phyloP scores from a whole-genome alignment of 1,284 basidiomycete species.

The Marasmius fiardii region DNA sequence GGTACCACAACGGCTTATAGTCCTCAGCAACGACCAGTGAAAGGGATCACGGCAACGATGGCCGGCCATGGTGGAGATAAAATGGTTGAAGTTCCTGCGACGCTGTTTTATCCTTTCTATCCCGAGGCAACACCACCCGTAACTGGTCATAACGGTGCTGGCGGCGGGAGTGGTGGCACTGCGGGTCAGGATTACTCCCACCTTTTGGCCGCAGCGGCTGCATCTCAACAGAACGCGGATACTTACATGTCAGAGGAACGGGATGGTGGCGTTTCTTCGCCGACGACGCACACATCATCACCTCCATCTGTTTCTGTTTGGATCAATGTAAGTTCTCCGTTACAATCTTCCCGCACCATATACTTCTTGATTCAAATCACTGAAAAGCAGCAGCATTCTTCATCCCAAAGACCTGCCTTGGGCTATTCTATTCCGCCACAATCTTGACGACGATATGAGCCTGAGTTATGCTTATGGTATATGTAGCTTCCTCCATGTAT shows the following conservation, averaged over 20 bases:
- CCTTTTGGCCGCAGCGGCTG: slow-evolving; percentile 54
- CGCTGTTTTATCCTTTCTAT: slow-evolving; percentile 73
- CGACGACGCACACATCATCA: background rate
- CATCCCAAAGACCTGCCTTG: background rate
- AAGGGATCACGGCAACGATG: background rate
- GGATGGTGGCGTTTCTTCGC: slow-evolving; percentile 22
- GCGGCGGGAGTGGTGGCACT: slow-evolving; percentile 18
- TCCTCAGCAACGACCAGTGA: slow-evolving; percentile 19
- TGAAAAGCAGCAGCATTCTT: background rate
- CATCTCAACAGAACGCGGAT: slow-evolving; percentile 37
- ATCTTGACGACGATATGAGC: background rate
- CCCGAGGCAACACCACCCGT: slow-evolving; percentile 40
- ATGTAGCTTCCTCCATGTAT: background rate
- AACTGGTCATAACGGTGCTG: slow-evolving; percentile 17
- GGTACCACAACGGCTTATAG: slow-evolving; percentile 25
- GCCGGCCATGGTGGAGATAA: slow-evolving; percentile 24
- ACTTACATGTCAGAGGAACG: slow-evolving; percentile 68
- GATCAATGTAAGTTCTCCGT: background rate
- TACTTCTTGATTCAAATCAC: background rate
- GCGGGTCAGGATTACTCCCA: slow-evolving; percentile 42
- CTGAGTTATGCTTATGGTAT: background rate
- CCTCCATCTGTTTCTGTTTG: background rate
- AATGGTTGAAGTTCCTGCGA: slow-evolving; percentile 60
- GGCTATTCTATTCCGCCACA: background rate
- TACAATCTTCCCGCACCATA: background rate